Evolutionary conservation across 768 basidiomycete species (phyloP).

Genomic region (Boletellus sp.): DNA sequence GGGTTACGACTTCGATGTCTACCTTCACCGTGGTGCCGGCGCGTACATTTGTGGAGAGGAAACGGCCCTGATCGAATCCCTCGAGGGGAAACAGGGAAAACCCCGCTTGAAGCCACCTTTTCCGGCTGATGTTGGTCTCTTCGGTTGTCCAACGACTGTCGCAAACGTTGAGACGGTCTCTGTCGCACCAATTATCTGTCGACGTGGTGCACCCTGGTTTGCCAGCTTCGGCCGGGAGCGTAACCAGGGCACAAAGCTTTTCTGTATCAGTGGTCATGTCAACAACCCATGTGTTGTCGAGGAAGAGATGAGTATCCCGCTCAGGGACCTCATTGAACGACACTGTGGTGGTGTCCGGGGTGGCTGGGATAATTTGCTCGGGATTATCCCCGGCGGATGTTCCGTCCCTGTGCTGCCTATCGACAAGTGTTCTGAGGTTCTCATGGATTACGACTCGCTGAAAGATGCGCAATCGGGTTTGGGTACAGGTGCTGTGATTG

Average conservation of each 20-base stretch:
- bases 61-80: conserved; percentile 93
- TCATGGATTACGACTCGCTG: conserved; percentile 98
- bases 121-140: conserved; percentile 96
- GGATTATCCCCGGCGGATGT: conserved; percentile 94
- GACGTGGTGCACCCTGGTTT: conserved; percentile 89
- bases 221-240: conserved; percentile 86
- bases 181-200: conserved; percentile 93
- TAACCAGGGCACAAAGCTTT: conserved; percentile 96
- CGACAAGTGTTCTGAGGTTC: conserved; percentile 76
- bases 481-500: conserved; percentile 97
- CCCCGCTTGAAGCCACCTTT: conserved; percentile 97
- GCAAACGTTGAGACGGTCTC: conserved; percentile 99
- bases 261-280: conserved; percentile 94
- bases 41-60: conserved; percentile 99
- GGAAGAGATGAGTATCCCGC: conserved; percentile 98
- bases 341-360: conserved; percentile 94
- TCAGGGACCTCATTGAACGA: conserved; percentile 92
- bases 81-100: conserved; percentile 99
- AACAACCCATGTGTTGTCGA: conserved; percentile 98
- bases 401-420: conserved; percentile 92
- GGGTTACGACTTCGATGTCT: conserved; percentile 95
- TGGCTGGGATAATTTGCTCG: conserved; percentile 95
- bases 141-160: conserved; percentile 95
- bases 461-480: conserved; percentile 96
- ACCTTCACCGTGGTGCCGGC: conserved; percentile 96